A percentile compares a stretch with the other conserved stretches of the same genome.
Conservation (phyloP, 202 grass and related monocot species). For the Setaria italica region DNA sequence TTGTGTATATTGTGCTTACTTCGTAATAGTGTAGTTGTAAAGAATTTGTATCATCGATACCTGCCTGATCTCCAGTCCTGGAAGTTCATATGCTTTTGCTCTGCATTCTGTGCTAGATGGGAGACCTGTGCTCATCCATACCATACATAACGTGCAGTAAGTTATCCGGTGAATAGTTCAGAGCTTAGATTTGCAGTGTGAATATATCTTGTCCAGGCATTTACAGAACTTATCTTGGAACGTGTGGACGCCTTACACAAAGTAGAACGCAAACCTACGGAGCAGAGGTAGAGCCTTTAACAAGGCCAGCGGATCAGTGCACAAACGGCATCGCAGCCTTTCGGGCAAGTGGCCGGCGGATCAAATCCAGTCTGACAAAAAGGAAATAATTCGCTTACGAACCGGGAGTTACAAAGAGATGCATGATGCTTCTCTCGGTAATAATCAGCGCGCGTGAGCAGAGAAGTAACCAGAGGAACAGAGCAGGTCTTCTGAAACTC, state of each 20-base stretch:
- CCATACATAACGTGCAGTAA: too few relatives aligned
- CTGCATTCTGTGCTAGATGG: too few relatives aligned
- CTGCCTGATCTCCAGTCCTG: too few relatives aligned
- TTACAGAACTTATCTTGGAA: too few relatives aligned
- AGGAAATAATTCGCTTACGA: not conserved
- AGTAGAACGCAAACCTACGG: not conserved
- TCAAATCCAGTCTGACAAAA: not conserved
- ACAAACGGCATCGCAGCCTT: not conserved
- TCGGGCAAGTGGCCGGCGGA: not conserved
- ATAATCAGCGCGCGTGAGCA: not conserved
- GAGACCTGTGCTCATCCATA: too few relatives aligned
- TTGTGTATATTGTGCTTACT: too few relatives aligned
- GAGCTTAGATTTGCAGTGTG: too few relatives aligned
- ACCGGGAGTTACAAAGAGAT: not conserved
- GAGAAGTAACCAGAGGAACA: not conserved
- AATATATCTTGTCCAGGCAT: too few relatives aligned
- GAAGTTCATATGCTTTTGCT: too few relatives aligned
- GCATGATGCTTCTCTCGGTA: not conserved
- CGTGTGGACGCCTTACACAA: not conserved
- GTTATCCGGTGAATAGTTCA: too few relatives aligned
- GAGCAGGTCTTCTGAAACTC: not conserved
- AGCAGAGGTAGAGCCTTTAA: not conserved
- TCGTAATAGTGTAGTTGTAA: too few relatives aligned
- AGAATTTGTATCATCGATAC: too few relatives aligned
- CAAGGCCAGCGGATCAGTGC: not conserved